Evolutionary conservation across 768 basidiomycete species (phyloP).

Genomic region (Boletus rufocinnamomeus): DNA sequence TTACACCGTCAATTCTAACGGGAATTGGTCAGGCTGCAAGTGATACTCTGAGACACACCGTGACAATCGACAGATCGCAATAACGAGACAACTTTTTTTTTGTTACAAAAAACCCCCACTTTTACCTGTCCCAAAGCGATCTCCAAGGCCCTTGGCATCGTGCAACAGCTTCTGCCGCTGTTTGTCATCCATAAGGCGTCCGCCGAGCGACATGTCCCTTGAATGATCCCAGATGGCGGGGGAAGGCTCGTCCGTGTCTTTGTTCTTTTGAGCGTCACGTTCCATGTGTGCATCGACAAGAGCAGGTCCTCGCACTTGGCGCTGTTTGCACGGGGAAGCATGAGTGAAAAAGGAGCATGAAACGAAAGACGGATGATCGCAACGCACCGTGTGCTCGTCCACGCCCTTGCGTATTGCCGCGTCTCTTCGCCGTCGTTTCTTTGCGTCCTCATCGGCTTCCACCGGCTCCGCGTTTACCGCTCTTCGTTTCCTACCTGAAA

Average conservation of each 20-base stretch:
- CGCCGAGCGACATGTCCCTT: conserved; percentile 86
- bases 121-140: conserved; percentile 77
- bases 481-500: conserved; percentile 85
- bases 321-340: conserved; percentile 28
- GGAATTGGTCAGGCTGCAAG: neutral
- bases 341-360: neutral
- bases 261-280: conserved; percentile 39
- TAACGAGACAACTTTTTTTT: neutral
- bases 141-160: conserved; percentile 80
- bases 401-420: conserved; percentile 71
- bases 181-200: conserved; percentile 86
- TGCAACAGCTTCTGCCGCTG: conserved; percentile 75
- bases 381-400: conserved; percentile 74
- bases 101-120: conserved; percentile 61
- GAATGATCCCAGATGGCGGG: conserved; percentile 89
- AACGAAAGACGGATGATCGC: neutral
- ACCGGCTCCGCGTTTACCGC: conserved; percentile 54
- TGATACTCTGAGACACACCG: conserved; percentile 11
- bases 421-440: conserved; percentile 64
- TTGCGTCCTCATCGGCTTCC: conserved; percentile 37
- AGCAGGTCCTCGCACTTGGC: conserved; percentile 52
- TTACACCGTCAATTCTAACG: neutral
- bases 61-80: conserved; percentile 6
- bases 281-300: conserved; percentile 55
- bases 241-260: conserved; percentile 51